These are phyloP conservation scores for Rhynchospora breviuscula DNA, from an alignment of 176 grass and related monocot genomes.

Conservation along the genomic window DNA sequence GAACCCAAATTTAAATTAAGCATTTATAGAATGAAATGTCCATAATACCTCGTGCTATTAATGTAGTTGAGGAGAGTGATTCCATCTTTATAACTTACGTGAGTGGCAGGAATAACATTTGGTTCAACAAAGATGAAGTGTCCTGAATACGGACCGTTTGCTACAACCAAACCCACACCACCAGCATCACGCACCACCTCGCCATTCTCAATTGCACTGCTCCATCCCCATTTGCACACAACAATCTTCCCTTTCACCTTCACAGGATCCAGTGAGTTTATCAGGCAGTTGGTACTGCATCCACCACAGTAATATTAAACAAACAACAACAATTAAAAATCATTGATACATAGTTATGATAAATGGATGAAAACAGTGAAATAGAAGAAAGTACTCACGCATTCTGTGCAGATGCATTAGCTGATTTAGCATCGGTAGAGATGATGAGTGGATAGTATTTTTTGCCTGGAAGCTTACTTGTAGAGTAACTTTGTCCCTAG, in stretches of 20 bases:
- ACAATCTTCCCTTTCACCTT: slow-evolving; percentile 72
- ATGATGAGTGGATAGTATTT: slow-evolving; percentile 59
- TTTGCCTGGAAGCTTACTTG: slow-evolving; percentile 28
- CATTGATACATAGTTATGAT: neutral
- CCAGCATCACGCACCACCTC: slow-evolving; percentile 48
- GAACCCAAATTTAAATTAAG: no score
- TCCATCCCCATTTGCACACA: slow-evolving; percentile 53
- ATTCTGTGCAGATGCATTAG: slow-evolving; percentile 23
- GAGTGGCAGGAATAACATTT: slow-evolving; percentile 86
- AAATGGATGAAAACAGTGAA: neutral
- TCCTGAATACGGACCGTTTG: slow-evolving; percentile 51
- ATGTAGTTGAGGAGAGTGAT: slow-evolving; percentile 28
- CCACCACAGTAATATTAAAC: neutral
- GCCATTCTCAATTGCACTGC: slow-evolving; percentile 68
- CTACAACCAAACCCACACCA: slow-evolving; percentile 50
- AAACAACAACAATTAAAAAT: neutral
- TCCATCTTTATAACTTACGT: slow-evolving; percentile 58
- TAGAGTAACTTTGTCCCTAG: slow-evolving; percentile 77
- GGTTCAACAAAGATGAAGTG: slow-evolving; percentile 80
- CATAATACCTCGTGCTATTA: slow-evolving; percentile 32
- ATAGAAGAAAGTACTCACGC: slow-evolving; percentile 43
- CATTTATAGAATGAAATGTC: no score
- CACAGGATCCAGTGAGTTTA: slow-evolving; percentile 37
- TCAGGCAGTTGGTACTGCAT: slow-evolving; percentile 47
- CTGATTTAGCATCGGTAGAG: slow-evolving; percentile 39